Evolutionary conservation across 257 asterid genomes (phyloP).

Genomic region (Nicotiana tabacum): DNA sequence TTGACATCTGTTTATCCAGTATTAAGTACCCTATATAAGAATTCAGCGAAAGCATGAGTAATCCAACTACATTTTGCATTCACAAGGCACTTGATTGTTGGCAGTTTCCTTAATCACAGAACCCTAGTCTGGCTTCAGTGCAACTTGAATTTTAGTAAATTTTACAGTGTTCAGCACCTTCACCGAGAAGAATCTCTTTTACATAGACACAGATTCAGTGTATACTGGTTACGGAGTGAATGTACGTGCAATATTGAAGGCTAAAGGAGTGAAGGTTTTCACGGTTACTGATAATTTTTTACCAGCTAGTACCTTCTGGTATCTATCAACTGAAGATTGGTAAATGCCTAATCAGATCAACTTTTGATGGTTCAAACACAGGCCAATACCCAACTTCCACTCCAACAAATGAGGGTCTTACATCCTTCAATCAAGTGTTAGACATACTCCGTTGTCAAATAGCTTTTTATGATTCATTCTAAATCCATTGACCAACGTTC

Average conservation of each 20-base stretch:
- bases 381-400: neutral
- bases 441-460: neutral
- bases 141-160: neutral
- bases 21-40: neutral
- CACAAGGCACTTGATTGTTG: neutral
- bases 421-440: neutral
- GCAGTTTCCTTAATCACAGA: neutral
- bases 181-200: neutral
- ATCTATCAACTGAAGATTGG: neutral
- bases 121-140: neutral
- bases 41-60: neutral
- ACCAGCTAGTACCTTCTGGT: neutral
- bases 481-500: neutral
- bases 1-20: neutral
- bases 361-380: neutral
- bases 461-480: neutral
- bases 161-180: neutral
- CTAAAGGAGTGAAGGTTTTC: neutral
- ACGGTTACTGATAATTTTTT: neutral
- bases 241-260: neutral
- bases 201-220: neutral
- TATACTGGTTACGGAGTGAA: neutral
- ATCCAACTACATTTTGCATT: neutral
- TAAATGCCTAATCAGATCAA: neutral
- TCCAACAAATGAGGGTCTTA: neutral